A percentile compares a stretch with the other conserved stretches of the same genome.
phyloP scores from a whole-genome alignment of 1,139 yeast species.

The Maudiozyma humilis region DNA sequence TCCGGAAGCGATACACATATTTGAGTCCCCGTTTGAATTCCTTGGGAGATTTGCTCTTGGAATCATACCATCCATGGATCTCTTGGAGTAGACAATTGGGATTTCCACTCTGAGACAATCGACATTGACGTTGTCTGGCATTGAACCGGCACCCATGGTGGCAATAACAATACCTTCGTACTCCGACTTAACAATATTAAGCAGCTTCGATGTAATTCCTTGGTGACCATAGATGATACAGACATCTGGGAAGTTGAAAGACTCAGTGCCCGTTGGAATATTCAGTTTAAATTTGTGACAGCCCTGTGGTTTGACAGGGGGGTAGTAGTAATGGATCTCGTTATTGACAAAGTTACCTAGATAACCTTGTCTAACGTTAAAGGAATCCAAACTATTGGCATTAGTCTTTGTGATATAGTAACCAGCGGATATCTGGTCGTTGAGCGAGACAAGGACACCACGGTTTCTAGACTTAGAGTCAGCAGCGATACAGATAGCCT shows the following conservation, averaged over 20 bases:
- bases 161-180: slow-evolving; percentile 54
- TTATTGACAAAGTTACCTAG: slow-evolving; percentile 62
- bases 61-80: slow-evolving; percentile 59
- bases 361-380: slow-evolving; percentile 64
- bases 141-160: slow-evolving; percentile 65
- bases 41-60: slow-evolving; percentile 43
- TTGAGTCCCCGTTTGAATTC: slow-evolving; percentile 16
- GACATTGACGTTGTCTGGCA: slow-evolving; percentile 45
- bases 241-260: slow-evolving; percentile 34
- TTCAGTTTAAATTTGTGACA: slow-evolving; percentile 37
- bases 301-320: slow-evolving; percentile 53
- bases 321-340: slow-evolving; percentile 56
- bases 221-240: slow-evolving; percentile 53
- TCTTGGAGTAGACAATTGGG: slow-evolving; percentile 56
- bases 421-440: slow-evolving; percentile 62
- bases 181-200: slow-evolving; percentile 38
- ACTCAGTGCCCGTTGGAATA: slow-evolving; percentile 16
- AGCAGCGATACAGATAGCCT: slow-evolving; percentile 59
- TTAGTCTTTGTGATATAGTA: slow-evolving; percentile 62
- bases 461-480: slow-evolving; percentile 43
- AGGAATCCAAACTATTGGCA: slow-evolving; percentile 61
- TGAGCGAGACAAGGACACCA: slow-evolving; percentile 56
- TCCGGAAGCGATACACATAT: slow-evolving; percentile 48
- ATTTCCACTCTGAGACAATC: slow-evolving; percentile 31
- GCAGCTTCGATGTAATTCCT: slow-evolving; percentile 43